phyloP scores from a whole-genome alignment of 768 basidiomycete genomes.

The Nidula microcarpa region DNA sequence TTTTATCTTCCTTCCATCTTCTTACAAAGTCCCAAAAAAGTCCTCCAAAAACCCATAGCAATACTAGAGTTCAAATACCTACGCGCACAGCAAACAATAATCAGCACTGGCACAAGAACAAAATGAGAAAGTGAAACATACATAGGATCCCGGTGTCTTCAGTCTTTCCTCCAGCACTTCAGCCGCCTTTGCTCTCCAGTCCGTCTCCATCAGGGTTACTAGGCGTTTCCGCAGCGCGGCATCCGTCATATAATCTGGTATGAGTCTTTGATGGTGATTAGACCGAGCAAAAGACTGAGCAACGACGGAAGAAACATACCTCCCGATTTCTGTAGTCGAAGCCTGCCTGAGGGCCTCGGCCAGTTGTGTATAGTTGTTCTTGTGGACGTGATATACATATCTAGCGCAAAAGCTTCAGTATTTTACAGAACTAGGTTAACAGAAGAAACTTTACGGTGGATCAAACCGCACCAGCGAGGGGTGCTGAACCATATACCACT shows the following conservation, averaged over 20 bases:
- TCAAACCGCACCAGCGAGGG: slow-evolving; percentile 17
- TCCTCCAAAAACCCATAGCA: no score
- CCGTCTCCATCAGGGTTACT: slow-evolving; percentile 17
- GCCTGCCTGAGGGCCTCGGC: slow-evolving; percentile 21
- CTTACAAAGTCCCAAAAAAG: no score
- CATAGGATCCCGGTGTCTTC: background rate
- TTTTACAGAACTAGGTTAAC: background rate
- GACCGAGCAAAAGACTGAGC: background rate
- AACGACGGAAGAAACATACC: slow-evolving; percentile 7
- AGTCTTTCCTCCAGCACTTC: slow-evolving; percentile 11
- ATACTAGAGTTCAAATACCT: no score
- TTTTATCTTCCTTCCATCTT: no score
- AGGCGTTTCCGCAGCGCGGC: slow-evolving; percentile 18
- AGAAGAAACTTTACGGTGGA: slow-evolving; percentile 17
- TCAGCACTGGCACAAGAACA: no score
- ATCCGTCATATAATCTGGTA: slow-evolving; percentile 25
- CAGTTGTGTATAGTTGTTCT: slow-evolving; percentile 21
- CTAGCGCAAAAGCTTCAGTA: slow-evolving; percentile 2
- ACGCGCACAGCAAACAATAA: no score
- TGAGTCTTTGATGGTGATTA: slow-evolving; percentile 11
- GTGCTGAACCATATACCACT: slow-evolving; percentile 25
- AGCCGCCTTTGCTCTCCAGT: slow-evolving; percentile 23
- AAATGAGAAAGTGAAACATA: background rate
- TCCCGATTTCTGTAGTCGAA: slow-evolving; percentile 20
- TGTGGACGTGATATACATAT: slow-evolving; percentile 27